A percentile compares a stretch with the other conserved stretches of the same genome.
Conservation (phyloP, 306 rosid species). For the Canavalia ensiformis region DNA sequence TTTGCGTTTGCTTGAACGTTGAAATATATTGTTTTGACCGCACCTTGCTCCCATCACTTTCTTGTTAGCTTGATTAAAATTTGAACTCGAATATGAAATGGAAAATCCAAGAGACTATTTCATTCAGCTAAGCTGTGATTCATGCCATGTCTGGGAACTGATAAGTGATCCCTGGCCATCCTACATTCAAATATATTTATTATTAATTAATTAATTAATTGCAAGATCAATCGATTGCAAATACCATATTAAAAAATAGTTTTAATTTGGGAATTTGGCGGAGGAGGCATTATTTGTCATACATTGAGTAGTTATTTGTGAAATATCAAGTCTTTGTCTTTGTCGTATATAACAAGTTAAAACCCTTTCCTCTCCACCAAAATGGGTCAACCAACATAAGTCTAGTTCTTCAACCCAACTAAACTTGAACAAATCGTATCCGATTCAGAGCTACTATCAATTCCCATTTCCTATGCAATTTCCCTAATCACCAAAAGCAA, state of each 20-base stretch:
- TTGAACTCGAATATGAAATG: conserved; percentile 22
- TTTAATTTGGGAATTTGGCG: conserved; percentile 11
- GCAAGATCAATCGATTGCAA: conserved; percentile 18
- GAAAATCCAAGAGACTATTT: conserved; percentile 32
- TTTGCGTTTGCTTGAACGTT: neutral
- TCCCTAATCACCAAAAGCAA: conserved; percentile 24
- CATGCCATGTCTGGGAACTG: neutral
- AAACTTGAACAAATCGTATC: conserved; percentile 44
- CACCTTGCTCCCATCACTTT: conserved; percentile 35
- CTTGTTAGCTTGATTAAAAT: conserved; percentile 32
- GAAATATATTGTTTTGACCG: conserved; percentile 11
- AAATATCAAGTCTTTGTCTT: conserved; percentile 18
- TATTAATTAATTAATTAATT: conserved; percentile 6
- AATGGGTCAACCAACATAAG: conserved; percentile 58
- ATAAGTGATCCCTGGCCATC: neutral
- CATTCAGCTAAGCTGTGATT: conserved; percentile 41
- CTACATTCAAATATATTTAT: neutral
- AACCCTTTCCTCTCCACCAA: conserved; percentile 39
- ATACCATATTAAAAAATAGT: neutral
- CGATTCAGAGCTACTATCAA: neutral
- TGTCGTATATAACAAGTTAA: conserved; percentile 47
- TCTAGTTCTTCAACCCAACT: conserved; percentile 44
- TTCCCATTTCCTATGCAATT: conserved; percentile 30
- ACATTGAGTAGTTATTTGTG: conserved; percentile 34
- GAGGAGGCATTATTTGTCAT: conserved; percentile 46